phyloP scores from a whole-genome alignment of 352 stramenopile genomes.

The Elongisporangium senticosum region DNA sequence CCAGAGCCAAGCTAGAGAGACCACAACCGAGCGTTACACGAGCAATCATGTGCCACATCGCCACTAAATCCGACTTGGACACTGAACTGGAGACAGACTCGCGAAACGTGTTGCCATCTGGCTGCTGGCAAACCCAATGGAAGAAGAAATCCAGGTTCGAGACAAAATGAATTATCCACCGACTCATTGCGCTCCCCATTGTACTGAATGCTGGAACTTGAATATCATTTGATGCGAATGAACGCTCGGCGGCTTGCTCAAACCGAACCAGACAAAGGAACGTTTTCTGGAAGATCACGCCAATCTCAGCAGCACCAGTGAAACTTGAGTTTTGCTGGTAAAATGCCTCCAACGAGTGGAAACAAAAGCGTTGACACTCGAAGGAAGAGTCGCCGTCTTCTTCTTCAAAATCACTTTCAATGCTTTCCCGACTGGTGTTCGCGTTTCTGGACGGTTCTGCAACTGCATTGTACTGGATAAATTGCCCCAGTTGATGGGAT shows the following conservation, averaged over 20 bases:
- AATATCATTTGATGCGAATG: background rate
- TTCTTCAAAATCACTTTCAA: slow-evolving; percentile 16
- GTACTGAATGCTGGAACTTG: background rate
- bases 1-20: background rate
- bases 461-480: slow-evolving; percentile 14
- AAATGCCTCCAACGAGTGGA: slow-evolving; percentile 33
- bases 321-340: slow-evolving; percentile 47
- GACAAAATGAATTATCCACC: slow-evolving; percentile 38
- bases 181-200: slow-evolving; percentile 7
- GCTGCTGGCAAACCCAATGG: slow-evolving; percentile 38
- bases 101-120: background rate
- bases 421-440: slow-evolving; percentile 7
- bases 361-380: slow-evolving; percentile 20
- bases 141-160: slow-evolving; percentile 56
- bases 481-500: slow-evolving; percentile 30
- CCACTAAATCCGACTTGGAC: background rate
- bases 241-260: slow-evolving; percentile 13
- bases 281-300: slow-evolving; percentile 39
- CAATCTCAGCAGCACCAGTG: slow-evolving; percentile 32
- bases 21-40: slow-evolving; percentile 44
- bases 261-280: slow-evolving; percentile 44
- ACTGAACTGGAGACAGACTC: background rate
- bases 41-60: slow-evolving; percentile 37
- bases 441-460: slow-evolving; percentile 8
- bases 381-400: slow-evolving; percentile 22